Conservation (phyloP, 1,139 yeast species). For the Magnusiomyces ingens region DNA sequence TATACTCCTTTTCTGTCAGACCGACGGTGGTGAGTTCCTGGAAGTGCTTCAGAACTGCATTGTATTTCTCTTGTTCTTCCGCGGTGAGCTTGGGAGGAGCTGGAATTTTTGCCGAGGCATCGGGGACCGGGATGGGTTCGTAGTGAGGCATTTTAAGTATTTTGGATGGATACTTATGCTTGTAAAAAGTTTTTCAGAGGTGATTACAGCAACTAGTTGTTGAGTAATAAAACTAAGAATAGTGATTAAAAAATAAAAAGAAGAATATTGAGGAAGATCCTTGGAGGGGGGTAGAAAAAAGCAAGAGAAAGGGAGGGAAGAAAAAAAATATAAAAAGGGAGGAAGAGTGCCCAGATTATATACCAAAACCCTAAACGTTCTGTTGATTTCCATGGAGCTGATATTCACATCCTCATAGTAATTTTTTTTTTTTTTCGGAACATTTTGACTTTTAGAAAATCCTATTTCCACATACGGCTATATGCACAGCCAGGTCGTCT, state of each 20-base stretch:
- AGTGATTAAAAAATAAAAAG: neutral
- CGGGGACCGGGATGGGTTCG: conserved; percentile 27
- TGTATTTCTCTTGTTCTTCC: conserved; percentile 54
- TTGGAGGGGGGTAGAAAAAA: neutral
- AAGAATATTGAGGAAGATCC: neutral
- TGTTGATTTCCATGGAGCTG: neutral
- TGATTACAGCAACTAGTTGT: neutral
- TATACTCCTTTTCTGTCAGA: conserved; percentile 31
- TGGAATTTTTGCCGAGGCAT: conserved; percentile 43
- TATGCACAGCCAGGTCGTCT: no score
- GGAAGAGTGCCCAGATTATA: neutral
- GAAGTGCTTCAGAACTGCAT: conserved; percentile 53
- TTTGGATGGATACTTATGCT: neutral
- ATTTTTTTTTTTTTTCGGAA: neutral
- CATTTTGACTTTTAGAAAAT: neutral
- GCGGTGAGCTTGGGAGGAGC: conserved; percentile 41
- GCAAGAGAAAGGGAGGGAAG: neutral
- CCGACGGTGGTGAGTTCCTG: conserved; percentile 41
- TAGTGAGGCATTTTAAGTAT: conserved; percentile 16
- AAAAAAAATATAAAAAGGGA: neutral
- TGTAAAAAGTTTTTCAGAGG: neutral
- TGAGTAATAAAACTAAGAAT: neutral
- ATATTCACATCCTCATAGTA: neutral
- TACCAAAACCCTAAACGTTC: neutral
- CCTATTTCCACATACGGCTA: neutral